Conservation (phyloP, 495 filamentous ascomycete species). For the Hypoxylon crocopeplum region DNA sequence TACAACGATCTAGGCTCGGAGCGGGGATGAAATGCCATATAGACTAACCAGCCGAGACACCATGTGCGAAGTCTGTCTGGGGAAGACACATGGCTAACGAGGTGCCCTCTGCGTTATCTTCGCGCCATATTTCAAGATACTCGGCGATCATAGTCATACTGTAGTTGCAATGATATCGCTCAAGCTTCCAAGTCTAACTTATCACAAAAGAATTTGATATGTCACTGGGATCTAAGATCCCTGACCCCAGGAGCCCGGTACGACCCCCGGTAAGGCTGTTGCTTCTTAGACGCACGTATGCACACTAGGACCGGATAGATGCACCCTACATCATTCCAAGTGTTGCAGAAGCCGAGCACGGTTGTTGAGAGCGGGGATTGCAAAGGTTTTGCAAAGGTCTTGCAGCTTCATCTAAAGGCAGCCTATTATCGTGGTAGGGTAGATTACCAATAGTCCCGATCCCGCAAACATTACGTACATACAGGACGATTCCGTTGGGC, state of each 20-base stretch:
- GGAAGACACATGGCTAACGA: slow-evolving; percentile 1
- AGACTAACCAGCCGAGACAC: slow-evolving; percentile 15
- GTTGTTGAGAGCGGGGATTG: no score
- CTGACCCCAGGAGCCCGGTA: slow-evolving; percentile 12
- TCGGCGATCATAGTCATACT: neutral
- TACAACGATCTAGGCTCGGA: slow-evolving; percentile 1
- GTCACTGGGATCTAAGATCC: slow-evolving; percentile 29
- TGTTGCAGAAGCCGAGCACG: no score
- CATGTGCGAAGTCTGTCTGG: slow-evolving; percentile 23
- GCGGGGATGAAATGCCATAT: neutral
- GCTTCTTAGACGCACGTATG: slow-evolving; percentile 3
- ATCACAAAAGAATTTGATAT: slow-evolving; percentile 16
- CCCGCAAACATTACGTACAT: slow-evolving; percentile 21
- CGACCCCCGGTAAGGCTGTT: slow-evolving; percentile 18
- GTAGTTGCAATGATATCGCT: neutral
- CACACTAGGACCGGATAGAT: slow-evolving; percentile 15
- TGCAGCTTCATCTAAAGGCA: slow-evolving; percentile 8
- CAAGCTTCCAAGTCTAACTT: neutral
- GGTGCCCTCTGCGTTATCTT: neutral
- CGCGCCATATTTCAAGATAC: neutral
- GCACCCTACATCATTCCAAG: slow-evolving; percentile 7
- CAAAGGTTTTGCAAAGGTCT: slow-evolving; percentile 2
- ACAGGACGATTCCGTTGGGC: slow-evolving; percentile 3
- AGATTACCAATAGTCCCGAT: neutral
- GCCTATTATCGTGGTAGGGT: slow-evolving; percentile 18